phyloP scores from a whole-genome alignment of 192 early-diverging fungal species.

The Phycomyces blakesleeanus region DNA sequence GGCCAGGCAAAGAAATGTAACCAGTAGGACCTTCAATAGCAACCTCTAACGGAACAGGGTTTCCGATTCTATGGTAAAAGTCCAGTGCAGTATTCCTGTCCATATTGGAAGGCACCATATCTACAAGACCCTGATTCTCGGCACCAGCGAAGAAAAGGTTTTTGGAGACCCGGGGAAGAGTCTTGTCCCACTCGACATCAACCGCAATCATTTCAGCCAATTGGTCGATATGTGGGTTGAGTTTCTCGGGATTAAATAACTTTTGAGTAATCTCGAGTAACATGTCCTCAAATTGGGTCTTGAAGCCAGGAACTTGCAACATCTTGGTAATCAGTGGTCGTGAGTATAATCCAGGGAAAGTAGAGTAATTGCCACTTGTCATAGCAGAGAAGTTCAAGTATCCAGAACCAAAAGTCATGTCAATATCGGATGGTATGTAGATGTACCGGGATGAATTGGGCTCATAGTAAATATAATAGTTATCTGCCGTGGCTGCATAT shows the following conservation, averaged over 20 bases:
- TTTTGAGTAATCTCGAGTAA: not conserved
- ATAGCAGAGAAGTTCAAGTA: not conserved
- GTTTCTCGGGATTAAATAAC: not conserved
- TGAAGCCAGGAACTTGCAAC: slow-evolving; percentile 2
- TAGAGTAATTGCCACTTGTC: not conserved
- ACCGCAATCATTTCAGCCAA: not conserved
- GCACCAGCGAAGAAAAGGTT: not conserved
- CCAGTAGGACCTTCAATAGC: no score
- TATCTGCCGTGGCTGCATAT: slow-evolving; percentile 4
- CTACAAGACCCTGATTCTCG: no score
- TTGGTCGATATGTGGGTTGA: not conserved
- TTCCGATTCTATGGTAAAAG: not conserved
- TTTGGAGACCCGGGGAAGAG: not conserved
- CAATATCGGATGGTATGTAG: slow-evolving; percentile 6
- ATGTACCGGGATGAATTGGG: not conserved
- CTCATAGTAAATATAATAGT: slow-evolving; percentile 11
- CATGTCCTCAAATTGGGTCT: not conserved
- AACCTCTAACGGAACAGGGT: no score
- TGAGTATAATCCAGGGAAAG: not conserved
- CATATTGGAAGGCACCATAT: not conserved
- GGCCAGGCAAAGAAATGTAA: no score
- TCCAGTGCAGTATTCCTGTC: not conserved
- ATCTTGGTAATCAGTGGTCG: slow-evolving; percentile 5
- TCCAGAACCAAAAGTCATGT: not conserved
- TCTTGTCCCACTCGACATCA: slow-evolving; percentile 11